These are phyloP conservation scores for Solanum chmielewskii DNA, from an alignment of 257 asterid genomes.

Conservation along the genomic window DNA sequence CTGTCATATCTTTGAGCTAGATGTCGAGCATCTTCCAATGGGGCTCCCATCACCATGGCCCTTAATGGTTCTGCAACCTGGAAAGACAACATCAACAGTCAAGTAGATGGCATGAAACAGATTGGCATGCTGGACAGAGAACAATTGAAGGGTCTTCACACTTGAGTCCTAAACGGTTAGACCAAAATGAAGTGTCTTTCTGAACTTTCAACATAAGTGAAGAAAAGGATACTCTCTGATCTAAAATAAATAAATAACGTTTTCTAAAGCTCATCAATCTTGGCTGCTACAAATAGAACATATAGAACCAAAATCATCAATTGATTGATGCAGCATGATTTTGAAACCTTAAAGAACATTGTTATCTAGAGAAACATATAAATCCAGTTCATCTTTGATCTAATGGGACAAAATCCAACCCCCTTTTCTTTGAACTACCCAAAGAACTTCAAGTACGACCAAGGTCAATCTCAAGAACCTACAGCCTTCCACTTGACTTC, in stretches of 20 bases:
- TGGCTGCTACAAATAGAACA: neutral
- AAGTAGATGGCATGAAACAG: neutral
- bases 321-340: neutral
- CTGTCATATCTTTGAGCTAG: constrained; percentile 96
- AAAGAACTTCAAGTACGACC: neutral
- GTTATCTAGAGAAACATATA: neutral
- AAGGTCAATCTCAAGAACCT: neutral
- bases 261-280: neutral
- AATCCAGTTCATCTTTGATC: neutral
- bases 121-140: neutral
- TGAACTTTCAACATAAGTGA: neutral
- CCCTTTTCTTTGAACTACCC: neutral
- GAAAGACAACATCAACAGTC: neutral
- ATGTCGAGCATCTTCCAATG: constrained; percentile 98
- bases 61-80: constrained; percentile 98
- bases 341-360: neutral
- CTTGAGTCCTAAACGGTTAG: neutral
- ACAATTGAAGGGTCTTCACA: neutral
- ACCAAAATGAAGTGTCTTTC: neutral
- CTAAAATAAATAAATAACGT: neutral
- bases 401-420: neutral
- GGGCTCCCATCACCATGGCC: constrained; percentile 99
- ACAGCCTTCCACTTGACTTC: neutral
- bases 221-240: neutral
- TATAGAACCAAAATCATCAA: neutral